Conservation (phyloP, 176 grass and related monocot species). For the Phyllostachys edulis region DNA sequence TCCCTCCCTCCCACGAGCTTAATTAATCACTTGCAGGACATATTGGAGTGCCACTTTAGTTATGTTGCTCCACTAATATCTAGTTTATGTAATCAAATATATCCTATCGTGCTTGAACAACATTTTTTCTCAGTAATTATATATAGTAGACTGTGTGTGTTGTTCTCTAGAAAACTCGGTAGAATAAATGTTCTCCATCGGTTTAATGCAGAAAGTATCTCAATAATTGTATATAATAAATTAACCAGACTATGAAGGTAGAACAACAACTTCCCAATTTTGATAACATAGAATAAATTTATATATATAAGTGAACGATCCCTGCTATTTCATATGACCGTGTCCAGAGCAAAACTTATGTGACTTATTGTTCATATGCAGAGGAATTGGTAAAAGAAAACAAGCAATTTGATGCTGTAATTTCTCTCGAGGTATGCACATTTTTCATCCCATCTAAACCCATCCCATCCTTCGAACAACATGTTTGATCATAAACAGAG, state of each 20-base stretch:
- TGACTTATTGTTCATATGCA: constrained; percentile 41
- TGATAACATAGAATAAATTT: background rate
- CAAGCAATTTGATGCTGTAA: constrained; percentile 86
- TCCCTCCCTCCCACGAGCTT: background rate
- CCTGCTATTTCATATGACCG: constrained; percentile 24
- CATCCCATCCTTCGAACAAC: too few relatives aligned
- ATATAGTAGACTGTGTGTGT: background rate
- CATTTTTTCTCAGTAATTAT: background rate
- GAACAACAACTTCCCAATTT: background rate
- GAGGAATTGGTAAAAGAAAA: constrained; percentile 88
- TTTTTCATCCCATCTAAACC: too few relatives aligned
- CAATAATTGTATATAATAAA: background rate
- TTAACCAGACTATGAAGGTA: background rate
- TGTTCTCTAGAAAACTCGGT: background rate
- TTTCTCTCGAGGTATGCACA: constrained; percentile 97
- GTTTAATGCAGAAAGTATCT: background rate
- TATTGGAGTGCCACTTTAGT: background rate
- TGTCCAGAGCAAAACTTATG: constrained; percentile 33
- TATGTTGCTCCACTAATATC: background rate
- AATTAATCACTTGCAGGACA: background rate
- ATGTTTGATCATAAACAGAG: too few relatives aligned
- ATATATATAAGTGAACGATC: background rate
- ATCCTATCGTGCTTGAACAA: background rate
- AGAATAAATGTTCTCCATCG: background rate
- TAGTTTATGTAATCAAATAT: background rate